Evolutionary conservation across 768 basidiomycete genomes (phyloP), one percentile per base, ranked within the genome.

Genomic region (Phlebiopsis gigantea): DNA sequence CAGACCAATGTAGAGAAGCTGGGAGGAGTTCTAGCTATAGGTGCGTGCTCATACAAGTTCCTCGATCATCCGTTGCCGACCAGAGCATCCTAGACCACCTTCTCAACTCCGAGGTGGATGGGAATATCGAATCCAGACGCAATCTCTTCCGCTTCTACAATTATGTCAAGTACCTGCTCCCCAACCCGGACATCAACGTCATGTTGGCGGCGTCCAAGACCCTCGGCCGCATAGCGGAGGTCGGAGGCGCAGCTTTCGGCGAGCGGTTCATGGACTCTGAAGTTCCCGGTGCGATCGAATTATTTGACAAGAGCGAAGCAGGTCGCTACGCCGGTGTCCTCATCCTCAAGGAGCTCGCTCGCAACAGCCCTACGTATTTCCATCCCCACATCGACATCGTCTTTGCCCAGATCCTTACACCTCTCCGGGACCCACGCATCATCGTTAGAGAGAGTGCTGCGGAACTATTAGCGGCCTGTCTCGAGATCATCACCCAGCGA

Each of bases 161-260:
- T 72, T 95, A 97, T 73, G 87, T 97, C 71, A 92, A 93, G 68
- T 84, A 90, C 42, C 80, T 96, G n/a, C 79, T 97, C 19, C 93
- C 93, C 4, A 91, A 91, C 66, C 80, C 85, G 52, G 96, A 98
- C 69, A 83, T 93, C 65, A 88, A 90, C 69, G 85, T 99, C 67
- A 98, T 98, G 94, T 80, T 94, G 31, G 83, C 88, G 8, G 93
- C 93, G 1, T 93, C 94, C n/a, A 90, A 93, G 69, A 93, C 91
- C 0, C 80, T 94, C 26, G 93, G 93, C 0, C 80, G 85, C 64
- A 95, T 96, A 66, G 89, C 89, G 29, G 81, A 86, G 57, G 85
- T 91, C 25, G 90, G 90, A 21, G 91, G 90, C 2, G 79, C 83
- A 0, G 84, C 85, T 24, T 90, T 95, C 65, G 91, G 90, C 58